These are phyloP conservation scores for Talaromyces sp. DNA, from an alignment of 2,329 filamentous ascomycete species.

Conservation along the genomic window DNA sequence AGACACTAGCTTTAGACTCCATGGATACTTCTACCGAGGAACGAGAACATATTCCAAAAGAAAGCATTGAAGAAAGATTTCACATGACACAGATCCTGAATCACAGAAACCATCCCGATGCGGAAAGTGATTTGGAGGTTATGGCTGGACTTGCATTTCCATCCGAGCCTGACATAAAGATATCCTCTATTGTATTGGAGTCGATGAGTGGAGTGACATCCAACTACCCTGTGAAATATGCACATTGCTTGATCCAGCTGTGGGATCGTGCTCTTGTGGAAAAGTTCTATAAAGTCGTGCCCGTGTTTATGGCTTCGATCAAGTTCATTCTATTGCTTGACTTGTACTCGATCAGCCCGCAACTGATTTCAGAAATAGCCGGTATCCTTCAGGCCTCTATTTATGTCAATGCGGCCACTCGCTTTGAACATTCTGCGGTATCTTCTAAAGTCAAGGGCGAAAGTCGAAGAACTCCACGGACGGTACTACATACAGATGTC, in stretches of 20 bases:
- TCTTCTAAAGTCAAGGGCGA: conserved; percentile 39
- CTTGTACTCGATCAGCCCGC: conserved; percentile 33
- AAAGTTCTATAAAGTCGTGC: conserved; percentile 45
- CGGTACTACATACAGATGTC: conserved; percentile 46
- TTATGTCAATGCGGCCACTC: conserved; percentile 54
- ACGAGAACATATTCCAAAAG: conserved; percentile 6
- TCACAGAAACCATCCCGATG: conserved; percentile 48
- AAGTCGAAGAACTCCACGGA: conserved; percentile 39
- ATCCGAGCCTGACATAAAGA: conserved; percentile 44
- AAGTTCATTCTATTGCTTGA: conserved; percentile 41
- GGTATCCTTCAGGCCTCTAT: conserved; percentile 43
- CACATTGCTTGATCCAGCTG: conserved; percentile 48
- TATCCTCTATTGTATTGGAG: conserved; percentile 56
- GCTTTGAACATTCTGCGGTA: conserved; percentile 45
- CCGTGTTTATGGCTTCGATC: conserved; percentile 41
- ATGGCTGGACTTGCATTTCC: conserved; percentile 53
- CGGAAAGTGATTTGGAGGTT: conserved; percentile 53
- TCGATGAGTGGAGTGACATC: conserved; percentile 43
- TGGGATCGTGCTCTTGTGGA: conserved; percentile 57
- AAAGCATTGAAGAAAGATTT: conserved; percentile 28
- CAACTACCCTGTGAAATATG: conserved; percentile 49
- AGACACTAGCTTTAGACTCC: conserved; percentile 23
- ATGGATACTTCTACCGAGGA: conserved; percentile 17
- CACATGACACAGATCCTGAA: conserved; percentile 55
- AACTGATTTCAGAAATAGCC: conserved; percentile 37